phyloP scores from a whole-genome alignment of 441 rosid species.

The Populus tomentosa region DNA sequence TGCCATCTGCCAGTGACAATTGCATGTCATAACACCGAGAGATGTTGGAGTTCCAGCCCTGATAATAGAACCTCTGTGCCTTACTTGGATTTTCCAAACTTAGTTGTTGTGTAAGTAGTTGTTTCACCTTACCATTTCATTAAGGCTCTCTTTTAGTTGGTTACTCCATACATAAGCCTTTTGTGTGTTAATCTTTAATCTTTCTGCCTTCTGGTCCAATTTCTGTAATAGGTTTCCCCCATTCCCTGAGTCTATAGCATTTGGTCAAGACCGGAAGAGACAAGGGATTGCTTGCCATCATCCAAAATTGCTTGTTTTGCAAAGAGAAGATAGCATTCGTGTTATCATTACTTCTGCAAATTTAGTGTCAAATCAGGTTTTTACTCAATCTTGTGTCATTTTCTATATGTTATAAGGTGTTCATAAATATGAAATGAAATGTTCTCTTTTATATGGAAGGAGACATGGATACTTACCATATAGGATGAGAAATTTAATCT shows the following conservation, averaged over 20 bases:
- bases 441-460: background rate
- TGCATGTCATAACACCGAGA: constrained; percentile 76
- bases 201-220: constrained; percentile 12
- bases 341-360: constrained; percentile 85
- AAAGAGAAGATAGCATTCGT: constrained; percentile 71
- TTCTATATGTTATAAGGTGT: constrained; percentile 2
- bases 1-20: constrained; percentile 71
- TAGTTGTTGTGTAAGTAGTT: constrained; percentile 62
- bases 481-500: background rate
- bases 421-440: background rate
- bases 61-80: constrained; percentile 62
- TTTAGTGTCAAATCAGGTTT: constrained; percentile 80
- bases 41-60: constrained; percentile 76
- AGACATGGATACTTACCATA: background rate
- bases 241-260: constrained; percentile 82
- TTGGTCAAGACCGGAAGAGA: constrained; percentile 75
- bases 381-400: constrained; percentile 9
- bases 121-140: constrained; percentile 4
- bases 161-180: background rate
- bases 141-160: constrained; percentile 9
- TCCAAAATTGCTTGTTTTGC: constrained; percentile 82
- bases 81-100: constrained; percentile 63
- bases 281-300: constrained; percentile 95
- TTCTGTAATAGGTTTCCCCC: constrained; percentile 64
- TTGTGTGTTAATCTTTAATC: background rate